Evolutionary conservation across 352 stramenopile genomes (phyloP), one percentile per base, ranked within the genome.

Genomic region (Sclerospora graminicola): DNA sequence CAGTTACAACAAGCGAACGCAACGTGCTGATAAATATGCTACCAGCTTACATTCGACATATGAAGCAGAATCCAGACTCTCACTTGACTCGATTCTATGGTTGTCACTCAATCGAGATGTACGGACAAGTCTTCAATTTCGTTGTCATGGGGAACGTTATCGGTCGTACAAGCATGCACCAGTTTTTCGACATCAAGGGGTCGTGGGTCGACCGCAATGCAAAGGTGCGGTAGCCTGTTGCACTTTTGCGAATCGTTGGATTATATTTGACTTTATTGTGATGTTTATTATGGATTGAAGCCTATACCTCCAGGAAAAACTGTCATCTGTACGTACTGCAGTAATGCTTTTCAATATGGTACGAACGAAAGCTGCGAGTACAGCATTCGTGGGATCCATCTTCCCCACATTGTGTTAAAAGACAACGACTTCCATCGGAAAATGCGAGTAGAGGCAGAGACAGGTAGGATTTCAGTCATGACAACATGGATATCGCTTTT

Each of bases 91-190:
- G 85, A 16, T 95, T 89, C 45, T 90, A 90, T 26, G 85, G 85
- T 21, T 93, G 81, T 48, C 84, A 95, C 51, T 84, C 75, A 19
- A 90, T 96, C 19, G 66, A 81, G 30, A 94, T 96, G 80, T 95
- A 95, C 42, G 79, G 81, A 1, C 69, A 92, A 41, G 49, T 72
- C 11, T 92, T 92, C 51, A 87, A 63, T 55, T 96, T 96, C 33
- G 77, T 95, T 13, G 85, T 96, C 40, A 96, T 96, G 85, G 76
- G 76, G 37, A 96, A 96, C 48, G 77, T 69, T 20, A 89, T 93
- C 32, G 77, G 78, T 9, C 68, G 64, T 21, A 65, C 82, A 27
- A 91, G 74, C 38, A 89, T 92, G 77, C 80, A 89, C 37, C 73
- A 88, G 46, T 89, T 89, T 41, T 95, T 91, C 48, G 85, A 96